Evolutionary conservation across 768 basidiomycete genomes (phyloP).

Genomic region (Kwoniella mangroviensis): DNA sequence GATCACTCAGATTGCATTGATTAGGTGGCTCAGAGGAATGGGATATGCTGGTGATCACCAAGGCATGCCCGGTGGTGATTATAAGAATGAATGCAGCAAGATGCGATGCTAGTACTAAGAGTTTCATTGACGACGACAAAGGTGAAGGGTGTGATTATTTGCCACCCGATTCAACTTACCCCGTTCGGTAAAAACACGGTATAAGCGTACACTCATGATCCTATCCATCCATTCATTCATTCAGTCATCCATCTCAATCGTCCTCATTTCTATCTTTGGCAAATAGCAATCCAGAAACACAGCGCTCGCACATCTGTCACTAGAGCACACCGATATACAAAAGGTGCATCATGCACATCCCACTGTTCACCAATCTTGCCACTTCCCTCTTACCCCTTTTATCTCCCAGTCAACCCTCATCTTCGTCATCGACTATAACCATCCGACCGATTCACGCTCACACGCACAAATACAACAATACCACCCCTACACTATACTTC

Average conservation of each 20-base stretch:
- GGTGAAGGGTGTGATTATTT: background rate
- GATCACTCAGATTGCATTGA: too few species aligned
- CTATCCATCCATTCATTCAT: background rate
- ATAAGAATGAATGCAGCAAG: too few species aligned
- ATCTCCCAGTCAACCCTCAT: slow-evolving; percentile 4
- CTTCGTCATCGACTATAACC: slow-evolving; percentile 25
- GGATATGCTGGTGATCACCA: too few species aligned
- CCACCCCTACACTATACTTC: slow-evolving; percentile 30
- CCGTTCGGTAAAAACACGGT: slow-evolving; percentile 11
- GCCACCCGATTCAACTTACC: slow-evolving; percentile 16
- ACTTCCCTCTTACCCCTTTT: slow-evolving; percentile 36
- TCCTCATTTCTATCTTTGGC: background rate
- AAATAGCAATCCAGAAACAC: background rate
- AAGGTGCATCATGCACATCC: slow-evolving; percentile 48
- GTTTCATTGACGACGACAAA: background rate
- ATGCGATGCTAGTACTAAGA: too few species aligned
- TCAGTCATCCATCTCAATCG: background rate
- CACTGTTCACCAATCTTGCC: slow-evolving; percentile 37
- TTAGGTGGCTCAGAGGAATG: too few species aligned
- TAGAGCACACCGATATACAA: background rate
- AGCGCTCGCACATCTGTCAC: background rate
- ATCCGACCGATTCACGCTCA: slow-evolving; percentile 55
- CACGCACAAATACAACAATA: slow-evolving; percentile 31
- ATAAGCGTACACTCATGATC: slow-evolving; percentile 1
- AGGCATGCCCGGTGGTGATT: too few species aligned